A percentile compares a stretch with the other conserved stretches of the same genome.
These are phyloP conservation scores for Euphorbia peplus DNA, from an alignment of 345 rosid genomes.

Conservation along the genomic window DNA sequence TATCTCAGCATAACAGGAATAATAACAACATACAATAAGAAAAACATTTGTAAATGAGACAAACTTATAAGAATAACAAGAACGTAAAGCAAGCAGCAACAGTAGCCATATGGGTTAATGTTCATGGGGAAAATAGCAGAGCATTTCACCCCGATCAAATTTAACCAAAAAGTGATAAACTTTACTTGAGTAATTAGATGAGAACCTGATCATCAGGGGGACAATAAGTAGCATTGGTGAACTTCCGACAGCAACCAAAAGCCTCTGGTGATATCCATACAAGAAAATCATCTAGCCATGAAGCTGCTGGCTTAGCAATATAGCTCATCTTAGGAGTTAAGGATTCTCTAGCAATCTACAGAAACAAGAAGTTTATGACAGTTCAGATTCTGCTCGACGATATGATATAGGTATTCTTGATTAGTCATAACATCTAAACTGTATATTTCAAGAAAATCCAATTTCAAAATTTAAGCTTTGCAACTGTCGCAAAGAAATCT, in stretches of 20 bases:
- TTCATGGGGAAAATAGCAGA: background rate
- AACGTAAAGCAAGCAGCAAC: background rate
- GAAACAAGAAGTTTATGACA: conserved; percentile 19
- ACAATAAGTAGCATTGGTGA: conserved; percentile 85
- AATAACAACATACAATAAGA: background rate
- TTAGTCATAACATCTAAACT: background rate
- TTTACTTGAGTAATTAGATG: conserved; percentile 15
- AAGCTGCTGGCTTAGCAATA: conserved; percentile 99
- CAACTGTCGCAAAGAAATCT: background rate
- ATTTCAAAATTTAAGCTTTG: background rate
- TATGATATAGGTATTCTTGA: background rate
- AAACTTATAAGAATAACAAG: background rate
- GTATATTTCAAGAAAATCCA: background rate
- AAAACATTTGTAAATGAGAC: background rate
- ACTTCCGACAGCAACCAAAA: conserved; percentile 94
- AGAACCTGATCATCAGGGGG: conserved; percentile 95
- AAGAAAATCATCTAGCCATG: conserved; percentile 98
- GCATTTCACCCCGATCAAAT: background rate
- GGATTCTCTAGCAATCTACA: conserved; percentile 81
- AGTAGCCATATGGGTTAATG: background rate
- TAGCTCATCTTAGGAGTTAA: conserved; percentile 74
- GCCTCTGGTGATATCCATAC: conserved; percentile 99
- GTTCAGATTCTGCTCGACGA: background rate
- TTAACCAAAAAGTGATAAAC: background rate
- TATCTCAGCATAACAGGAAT: background rate